Evolutionary conservation across 1,284 basidiomycete species (phyloP), one percentile per base, ranked within the genome.

Genomic region (Pyrrhoderma lamaoense): DNA sequence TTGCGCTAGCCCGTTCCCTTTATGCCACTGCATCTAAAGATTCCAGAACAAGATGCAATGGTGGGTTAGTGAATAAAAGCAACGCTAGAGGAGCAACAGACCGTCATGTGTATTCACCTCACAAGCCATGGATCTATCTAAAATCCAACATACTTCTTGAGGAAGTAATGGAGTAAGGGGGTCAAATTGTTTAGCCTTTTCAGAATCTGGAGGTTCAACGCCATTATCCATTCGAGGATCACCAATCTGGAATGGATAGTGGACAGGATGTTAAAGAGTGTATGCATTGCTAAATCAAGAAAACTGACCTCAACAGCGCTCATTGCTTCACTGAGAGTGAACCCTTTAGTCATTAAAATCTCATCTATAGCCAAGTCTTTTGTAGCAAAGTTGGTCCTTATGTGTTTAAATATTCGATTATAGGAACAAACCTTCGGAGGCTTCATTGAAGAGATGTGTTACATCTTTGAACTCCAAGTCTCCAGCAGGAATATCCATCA

Each of bases 141-240:
- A 73, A 34, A 95, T 82, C 84, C 89, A 93, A 60, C 89, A 87
- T 9, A 94, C 63, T 63, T 96, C 90, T 54, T 83, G 73, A 0
- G 86, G 80, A 0, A 83, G 67, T 34, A 94, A 68, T 0, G 76
- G 74, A 0, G 71, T 63, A 27, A 79, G 64, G 0, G 89, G 80
- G 58, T 93, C 72, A 60, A 94, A 95, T 2, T 37, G 36, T 46
- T 67, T 64, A 0, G 69, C 70, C 16, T 65, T 61, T 11, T 64
- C 61, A 25, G 74, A 70, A 38, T 70, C 71, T 55, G 73, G 71
- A 22, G 71, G 64, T 2, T 78, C 72, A 56, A 89, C 72, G 3
- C 93, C 92, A 54, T 81, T 89, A 67, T 97, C 93, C 65, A 95
- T 83, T 13, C 89, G 80, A 9, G 89, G 84, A 65, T 95, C 91